Percentiles rank a stretch among this genome's conserved stretches.
These are phyloP conservation scores for Cercospora zeina DNA, from an alignment of 2,329 filamentous ascomycete genomes.

Conservation along the genomic window DNA sequence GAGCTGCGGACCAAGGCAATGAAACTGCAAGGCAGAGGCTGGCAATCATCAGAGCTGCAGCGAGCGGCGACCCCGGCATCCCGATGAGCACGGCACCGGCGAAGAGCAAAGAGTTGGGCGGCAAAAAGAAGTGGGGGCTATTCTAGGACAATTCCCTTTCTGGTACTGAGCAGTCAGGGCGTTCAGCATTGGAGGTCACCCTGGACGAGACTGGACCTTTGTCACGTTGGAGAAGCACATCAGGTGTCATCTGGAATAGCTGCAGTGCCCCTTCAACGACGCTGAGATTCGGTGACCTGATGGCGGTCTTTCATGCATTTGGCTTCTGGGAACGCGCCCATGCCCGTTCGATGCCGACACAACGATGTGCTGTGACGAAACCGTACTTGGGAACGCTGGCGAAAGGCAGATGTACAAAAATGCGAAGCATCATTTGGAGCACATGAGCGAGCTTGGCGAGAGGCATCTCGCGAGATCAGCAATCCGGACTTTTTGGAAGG, in stretches of 20 bases:
- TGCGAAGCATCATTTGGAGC: slow-evolving; percentile 5
- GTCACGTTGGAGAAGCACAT: neutral
- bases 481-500: neutral
- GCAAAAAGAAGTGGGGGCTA: slow-evolving; percentile 17
- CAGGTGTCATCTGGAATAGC: neutral
- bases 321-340: neutral
- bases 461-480: neutral
- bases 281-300: neutral
- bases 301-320: neutral
- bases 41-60: slow-evolving; percentile 80
- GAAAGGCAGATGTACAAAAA: neutral
- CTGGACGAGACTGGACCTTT: neutral
- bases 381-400: neutral
- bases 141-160: slow-evolving; percentile 9
- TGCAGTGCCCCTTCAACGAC: neutral
- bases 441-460: neutral
- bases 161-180: neutral
- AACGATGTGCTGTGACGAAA: neutral
- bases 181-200: neutral
- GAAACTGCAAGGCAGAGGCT: slow-evolving; percentile 85
- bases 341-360: neutral
- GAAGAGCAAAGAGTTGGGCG: slow-evolving; percentile 36
- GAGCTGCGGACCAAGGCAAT: slow-evolving; percentile 87
- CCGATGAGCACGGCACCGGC: slow-evolving; percentile 41
- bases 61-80: slow-evolving; percentile 56